These are phyloP conservation scores for Hypomyces rosellus DNA, from an alignment of 2,329 filamentous ascomycete genomes.

Conservation along the genomic window DNA sequence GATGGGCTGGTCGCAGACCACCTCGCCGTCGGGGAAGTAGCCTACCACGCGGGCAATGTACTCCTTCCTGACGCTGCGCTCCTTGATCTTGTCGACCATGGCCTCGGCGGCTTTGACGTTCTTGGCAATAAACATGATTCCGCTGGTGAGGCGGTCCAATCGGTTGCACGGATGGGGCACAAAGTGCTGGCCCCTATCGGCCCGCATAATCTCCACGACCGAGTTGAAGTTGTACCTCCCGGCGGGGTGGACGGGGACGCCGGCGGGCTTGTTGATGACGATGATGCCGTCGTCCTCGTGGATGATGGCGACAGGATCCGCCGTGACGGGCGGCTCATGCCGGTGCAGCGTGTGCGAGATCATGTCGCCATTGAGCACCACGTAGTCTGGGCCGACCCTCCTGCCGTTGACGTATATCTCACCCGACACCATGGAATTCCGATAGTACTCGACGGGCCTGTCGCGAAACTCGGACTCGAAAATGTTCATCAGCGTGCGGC, in stretches of 20 bases:
- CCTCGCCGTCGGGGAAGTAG: conserved; percentile 82
- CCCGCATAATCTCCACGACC: conserved; percentile 85
- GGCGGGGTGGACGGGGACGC: conserved; percentile 90
- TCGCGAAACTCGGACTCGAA: conserved; percentile 92
- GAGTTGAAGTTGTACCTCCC: conserved; percentile 96
- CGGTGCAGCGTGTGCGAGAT: conserved; percentile 91
- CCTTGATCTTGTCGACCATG: conserved; percentile 69
- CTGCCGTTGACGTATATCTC: conserved; percentile 76
- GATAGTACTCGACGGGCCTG: conserved; percentile 79
- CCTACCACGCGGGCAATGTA: conserved; percentile 90
- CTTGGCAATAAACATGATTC: conserved; percentile 98
- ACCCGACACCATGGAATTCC: conserved; percentile 72
- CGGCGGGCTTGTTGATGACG: conserved; percentile 94
- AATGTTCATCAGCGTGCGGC: conserved; percentile 72
- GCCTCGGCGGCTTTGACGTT: conserved; percentile 70
- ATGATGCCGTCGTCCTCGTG: conserved; percentile 92
- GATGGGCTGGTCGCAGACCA: conserved; percentile 90
- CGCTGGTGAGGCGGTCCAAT: conserved; percentile 88
- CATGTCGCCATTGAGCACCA: conserved; percentile 81
- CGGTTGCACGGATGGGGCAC: conserved; percentile 72
- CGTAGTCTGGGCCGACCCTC: conserved; percentile 57
- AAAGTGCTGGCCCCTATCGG: conserved; percentile 56
- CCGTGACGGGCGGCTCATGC: conserved; percentile 89
- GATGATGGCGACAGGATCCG: conserved; percentile 70
- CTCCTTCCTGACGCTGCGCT: conserved; percentile 84